Evolutionary conservation across 2,329 filamentous ascomycete genomes (phyloP).

Genomic region (Apiospora rasikravindrae): DNA sequence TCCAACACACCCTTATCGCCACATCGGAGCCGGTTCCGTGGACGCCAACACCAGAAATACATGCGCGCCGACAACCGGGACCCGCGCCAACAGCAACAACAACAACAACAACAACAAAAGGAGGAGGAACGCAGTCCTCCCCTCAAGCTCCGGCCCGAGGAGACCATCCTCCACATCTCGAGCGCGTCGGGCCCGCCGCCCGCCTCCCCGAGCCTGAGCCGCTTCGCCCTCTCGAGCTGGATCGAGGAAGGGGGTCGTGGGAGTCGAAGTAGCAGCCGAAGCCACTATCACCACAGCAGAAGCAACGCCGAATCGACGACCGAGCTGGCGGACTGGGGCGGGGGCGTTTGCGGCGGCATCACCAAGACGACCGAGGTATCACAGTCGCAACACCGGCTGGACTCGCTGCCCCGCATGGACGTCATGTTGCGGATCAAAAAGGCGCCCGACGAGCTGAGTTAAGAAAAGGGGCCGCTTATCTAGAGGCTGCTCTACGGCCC

Average conservation of each 20-base stretch:
- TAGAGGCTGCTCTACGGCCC: too few species aligned
- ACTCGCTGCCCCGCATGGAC: background rate
- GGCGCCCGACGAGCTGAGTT: background rate
- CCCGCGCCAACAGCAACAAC: background rate
- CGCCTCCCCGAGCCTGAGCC: background rate
- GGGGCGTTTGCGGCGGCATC: background rate
- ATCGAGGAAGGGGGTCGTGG: background rate
- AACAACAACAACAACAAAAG: background rate
- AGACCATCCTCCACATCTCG: background rate
- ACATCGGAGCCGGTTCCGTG: background rate
- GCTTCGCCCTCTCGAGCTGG: background rate
- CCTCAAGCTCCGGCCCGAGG: background rate
- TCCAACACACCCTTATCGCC: background rate
- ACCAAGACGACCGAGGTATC: slow-evolving; percentile 1
- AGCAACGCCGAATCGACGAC: background rate
- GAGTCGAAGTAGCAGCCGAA: background rate
- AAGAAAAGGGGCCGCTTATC: background rate
- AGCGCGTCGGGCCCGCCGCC: background rate
- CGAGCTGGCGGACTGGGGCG: background rate
- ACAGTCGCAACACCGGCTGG: background rate
- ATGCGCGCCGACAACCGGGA: background rate
- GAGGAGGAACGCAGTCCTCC: background rate
- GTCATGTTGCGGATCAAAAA: background rate
- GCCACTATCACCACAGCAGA: background rate
- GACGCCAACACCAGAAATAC: background rate